phyloP scores from a whole-genome alignment of 2,329 filamentous ascomycete genomes.

The Diaporthe citrichinensis region DNA sequence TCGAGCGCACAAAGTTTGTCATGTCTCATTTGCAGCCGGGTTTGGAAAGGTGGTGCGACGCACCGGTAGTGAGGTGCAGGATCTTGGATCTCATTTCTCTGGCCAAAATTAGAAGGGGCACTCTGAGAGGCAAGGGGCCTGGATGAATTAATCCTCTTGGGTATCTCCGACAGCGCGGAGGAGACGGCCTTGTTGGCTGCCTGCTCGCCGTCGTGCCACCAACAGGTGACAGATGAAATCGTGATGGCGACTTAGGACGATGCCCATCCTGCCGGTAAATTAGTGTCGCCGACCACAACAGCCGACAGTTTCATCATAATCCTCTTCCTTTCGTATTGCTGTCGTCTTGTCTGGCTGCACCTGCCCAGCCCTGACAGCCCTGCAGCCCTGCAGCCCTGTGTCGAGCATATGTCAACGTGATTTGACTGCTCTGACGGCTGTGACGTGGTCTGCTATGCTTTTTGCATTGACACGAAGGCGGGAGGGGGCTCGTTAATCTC shows the following conservation, averaged over 20 bases:
- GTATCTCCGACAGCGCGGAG: neutral
- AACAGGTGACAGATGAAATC: neutral
- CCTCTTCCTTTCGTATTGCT: neutral
- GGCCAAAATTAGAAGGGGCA: neutral
- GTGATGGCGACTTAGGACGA: neutral
- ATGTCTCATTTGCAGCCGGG: conserved; percentile 18
- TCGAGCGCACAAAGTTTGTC: conserved; percentile 25
- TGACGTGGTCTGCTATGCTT: conserved; percentile 19
- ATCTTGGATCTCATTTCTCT: conserved; percentile 10
- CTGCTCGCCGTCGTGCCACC: neutral
- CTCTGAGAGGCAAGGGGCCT: neutral
- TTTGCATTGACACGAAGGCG: neutral
- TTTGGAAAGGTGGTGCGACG: neutral
- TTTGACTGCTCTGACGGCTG: conserved; percentile 6
- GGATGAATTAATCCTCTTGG: neutral
- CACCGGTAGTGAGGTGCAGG: conserved; percentile 15
- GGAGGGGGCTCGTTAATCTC: neutral
- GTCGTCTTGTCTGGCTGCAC: neutral
- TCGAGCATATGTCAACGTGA: conserved; percentile 4
- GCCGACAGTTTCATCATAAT: neutral
- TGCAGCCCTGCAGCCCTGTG: conserved; percentile 30
- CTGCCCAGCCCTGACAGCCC: neutral
- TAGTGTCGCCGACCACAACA: conserved; percentile 27
- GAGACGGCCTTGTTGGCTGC: neutral
- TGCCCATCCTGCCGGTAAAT: conserved; percentile 10